phyloP scores from a whole-genome alignment of 805 yeast species.

The Lachancea lanzarotensis region DNA sequence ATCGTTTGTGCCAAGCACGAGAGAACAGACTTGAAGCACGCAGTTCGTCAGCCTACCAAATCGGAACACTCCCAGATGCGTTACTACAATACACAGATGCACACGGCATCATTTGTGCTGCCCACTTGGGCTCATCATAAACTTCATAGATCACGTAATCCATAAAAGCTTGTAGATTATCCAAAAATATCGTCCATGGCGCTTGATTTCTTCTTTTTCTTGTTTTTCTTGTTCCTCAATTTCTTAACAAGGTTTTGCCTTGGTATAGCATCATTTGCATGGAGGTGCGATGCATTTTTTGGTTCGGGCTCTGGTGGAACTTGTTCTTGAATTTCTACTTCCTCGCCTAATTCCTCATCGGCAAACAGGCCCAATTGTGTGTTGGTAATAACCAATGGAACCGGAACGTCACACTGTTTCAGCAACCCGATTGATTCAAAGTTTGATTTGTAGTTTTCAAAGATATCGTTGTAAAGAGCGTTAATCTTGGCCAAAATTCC shows the following conservation, averaged over 20 bases:
- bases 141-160: constrained; percentile 7
- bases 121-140: constrained; percentile 68
- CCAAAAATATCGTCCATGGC: constrained; percentile 78
- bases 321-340: constrained; percentile 6
- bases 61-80: constrained; percentile 46
- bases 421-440: constrained; percentile 17
- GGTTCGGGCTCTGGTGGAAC: not conserved
- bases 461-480: constrained; percentile 14
- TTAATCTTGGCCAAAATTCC: constrained; percentile 48
- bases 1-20: constrained; percentile 61
- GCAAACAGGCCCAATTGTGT: not conserved
- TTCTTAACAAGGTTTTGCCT: not conserved
- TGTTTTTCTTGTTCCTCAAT: constrained; percentile 29
- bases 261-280: not conserved
- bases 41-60: constrained; percentile 43
- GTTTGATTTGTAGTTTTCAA: constrained; percentile 15
- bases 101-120: constrained; percentile 64
- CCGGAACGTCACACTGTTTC: too few relatives aligned
- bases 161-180: constrained; percentile 13
- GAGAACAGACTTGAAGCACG: constrained; percentile 40
- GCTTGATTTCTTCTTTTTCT: constrained; percentile 43
- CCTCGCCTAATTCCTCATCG: constrained; percentile 34
- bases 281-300: not conserved
- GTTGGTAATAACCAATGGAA: not conserved
- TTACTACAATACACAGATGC: constrained; percentile 64